Evolutionary conservation across 1,284 basidiomycete species (phyloP).

Genomic region (Ustilago curta): DNA sequence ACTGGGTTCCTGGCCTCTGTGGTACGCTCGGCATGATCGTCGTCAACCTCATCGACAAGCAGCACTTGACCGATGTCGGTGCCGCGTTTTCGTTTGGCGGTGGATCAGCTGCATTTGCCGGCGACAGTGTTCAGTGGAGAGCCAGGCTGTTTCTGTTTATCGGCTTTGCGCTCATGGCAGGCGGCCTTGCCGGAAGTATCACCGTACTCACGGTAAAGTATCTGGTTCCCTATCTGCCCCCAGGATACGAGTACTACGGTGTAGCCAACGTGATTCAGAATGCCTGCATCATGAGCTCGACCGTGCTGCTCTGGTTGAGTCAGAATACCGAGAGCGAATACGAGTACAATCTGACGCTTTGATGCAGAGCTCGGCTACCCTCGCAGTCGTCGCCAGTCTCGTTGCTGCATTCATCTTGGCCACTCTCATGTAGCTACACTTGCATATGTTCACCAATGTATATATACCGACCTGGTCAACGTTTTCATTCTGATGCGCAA

Average conservation of each 20-base stretch:
- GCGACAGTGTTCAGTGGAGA: slow-evolving; percentile 81
- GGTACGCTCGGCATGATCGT: slow-evolving; percentile 93
- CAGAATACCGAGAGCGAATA: slow-evolving; percentile 84
- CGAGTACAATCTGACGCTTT: slow-evolving; percentile 86
- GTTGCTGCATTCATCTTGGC: too few species aligned
- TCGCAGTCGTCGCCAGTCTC: too few species aligned
- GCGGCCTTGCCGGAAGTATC: slow-evolving; percentile 91
- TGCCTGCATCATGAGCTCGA: slow-evolving; percentile 88
- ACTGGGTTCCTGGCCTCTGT: slow-evolving; percentile 95
- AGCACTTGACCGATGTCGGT: slow-evolving; percentile 77
- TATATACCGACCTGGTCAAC: too few species aligned
- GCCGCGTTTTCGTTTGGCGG: slow-evolving; percentile 55
- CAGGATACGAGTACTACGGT: slow-evolving; percentile 88
- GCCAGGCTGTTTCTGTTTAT: slow-evolving; percentile 91
- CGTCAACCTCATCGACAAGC: slow-evolving; percentile 95
- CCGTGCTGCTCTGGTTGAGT: slow-evolving; percentile 85
- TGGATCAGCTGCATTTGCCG: slow-evolving; percentile 73
- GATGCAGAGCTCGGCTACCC: neutral
- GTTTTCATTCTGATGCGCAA: too few species aligned
- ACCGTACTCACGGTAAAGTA: slow-evolving; percentile 93
- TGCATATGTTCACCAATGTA: too few species aligned
- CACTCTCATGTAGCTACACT: too few species aligned
- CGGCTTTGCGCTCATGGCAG: slow-evolving; percentile 96
- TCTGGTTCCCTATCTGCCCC: slow-evolving; percentile 78
- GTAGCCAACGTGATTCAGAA: slow-evolving; percentile 95